Conservation (phyloP, 345 rosid genomes). For the Boechera retrofracta region DNA sequence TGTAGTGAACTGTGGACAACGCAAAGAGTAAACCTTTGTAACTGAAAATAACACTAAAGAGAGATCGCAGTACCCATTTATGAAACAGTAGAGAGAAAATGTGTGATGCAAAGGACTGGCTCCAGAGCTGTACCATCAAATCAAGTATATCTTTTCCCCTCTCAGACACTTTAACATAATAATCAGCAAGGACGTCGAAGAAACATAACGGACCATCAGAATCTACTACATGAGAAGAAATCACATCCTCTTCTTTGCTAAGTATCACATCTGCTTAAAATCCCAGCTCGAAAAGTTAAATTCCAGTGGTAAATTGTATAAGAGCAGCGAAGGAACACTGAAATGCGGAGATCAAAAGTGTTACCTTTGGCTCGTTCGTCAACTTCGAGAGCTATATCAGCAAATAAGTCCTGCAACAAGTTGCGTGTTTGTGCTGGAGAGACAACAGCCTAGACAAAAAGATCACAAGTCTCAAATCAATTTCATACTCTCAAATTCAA, state of each 20-base stretch:
- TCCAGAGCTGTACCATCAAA: conserved; percentile 95
- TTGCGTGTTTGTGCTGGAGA: conserved; percentile 87
- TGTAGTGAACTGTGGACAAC: background rate
- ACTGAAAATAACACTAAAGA: conserved; percentile 1
- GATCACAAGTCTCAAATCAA: background rate
- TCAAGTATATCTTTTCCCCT: conserved; percentile 79
- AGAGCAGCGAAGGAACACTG: background rate
- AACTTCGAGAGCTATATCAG: conserved; percentile 90
- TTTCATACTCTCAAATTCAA: background rate
- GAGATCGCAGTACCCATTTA: conserved; percentile 73
- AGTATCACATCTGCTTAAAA: conserved; percentile 77
- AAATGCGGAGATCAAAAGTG: background rate
- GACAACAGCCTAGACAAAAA: conserved; percentile 66
- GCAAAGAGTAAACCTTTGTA: conserved; percentile 9
- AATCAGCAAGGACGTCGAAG: conserved; percentile 88
- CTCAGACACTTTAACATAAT: conserved; percentile 67
- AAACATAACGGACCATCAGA: conserved; percentile 69
- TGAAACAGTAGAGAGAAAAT: conserved; percentile 87
- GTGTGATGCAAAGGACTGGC: conserved; percentile 94
- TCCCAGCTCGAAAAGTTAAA: conserved; percentile 11
- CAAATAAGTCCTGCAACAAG: conserved; percentile 83
- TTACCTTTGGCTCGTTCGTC: conserved; percentile 93
- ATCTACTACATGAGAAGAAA: conserved; percentile 54
- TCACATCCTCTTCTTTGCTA: conserved; percentile 68
- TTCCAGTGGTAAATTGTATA: background rate